phyloP scores from a whole-genome alignment of 768 basidiomycete genomes.

The Suillus decipiens region DNA sequence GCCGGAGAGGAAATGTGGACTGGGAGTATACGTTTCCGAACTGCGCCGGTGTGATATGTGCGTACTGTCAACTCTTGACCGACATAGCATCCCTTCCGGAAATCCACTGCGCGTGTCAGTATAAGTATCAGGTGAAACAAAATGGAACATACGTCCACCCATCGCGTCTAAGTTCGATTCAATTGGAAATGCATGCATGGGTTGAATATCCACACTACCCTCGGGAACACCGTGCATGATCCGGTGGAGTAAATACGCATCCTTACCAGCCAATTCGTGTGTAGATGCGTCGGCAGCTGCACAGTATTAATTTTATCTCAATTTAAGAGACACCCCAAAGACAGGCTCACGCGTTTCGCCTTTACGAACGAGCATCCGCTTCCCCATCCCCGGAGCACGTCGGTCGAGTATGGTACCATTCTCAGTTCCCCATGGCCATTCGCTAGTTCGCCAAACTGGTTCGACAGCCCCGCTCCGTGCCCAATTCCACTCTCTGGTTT shows the following conservation, averaged over 20 bases:
- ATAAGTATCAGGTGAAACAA: neutral
- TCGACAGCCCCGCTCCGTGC: conserved; percentile 78
- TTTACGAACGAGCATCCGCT: conserved; percentile 66
- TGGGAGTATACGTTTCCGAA: conserved; percentile 89
- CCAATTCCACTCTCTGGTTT: conserved; percentile 50
- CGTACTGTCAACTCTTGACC: conserved; percentile 97
- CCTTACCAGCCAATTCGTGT: conserved; percentile 52
- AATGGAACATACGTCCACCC: conserved; percentile 73
- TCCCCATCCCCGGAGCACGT: conserved; percentile 79
- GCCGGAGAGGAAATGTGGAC: conserved; percentile 54
- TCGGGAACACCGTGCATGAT: conserved; percentile 87
- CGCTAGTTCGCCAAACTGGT: conserved; percentile 60
- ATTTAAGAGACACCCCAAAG: neutral
- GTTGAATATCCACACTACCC: conserved; percentile 72
- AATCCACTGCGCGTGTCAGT: conserved; percentile 67
- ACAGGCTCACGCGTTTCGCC: conserved; percentile 72
- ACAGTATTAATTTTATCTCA: conserved; percentile 11
- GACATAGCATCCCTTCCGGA: conserved; percentile 96
- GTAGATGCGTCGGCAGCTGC: conserved; percentile 56
- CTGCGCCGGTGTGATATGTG: conserved; percentile 91
- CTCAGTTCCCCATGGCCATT: conserved; percentile 63
- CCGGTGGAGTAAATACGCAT: conserved; percentile 77
- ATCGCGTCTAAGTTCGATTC: conserved; percentile 95
- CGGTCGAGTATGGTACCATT: conserved; percentile 59
- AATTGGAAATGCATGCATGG: conserved; percentile 84